phyloP scores from a whole-genome alignment of 108 stramenopile species.

The Fragilariopsis cylindrus region DNA sequence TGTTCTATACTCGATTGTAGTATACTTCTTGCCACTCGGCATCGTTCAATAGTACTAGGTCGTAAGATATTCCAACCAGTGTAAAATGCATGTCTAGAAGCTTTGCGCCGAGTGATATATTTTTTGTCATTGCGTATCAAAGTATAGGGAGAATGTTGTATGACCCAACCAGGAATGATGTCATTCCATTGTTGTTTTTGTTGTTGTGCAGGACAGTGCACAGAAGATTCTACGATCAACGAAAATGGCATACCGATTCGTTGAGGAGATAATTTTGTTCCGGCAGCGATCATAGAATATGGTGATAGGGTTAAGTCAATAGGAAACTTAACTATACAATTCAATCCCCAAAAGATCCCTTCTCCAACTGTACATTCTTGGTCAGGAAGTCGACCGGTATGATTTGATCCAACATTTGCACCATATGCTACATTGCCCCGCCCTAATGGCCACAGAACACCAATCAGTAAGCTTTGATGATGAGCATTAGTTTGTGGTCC shows the following conservation, averaged over 20 bases:
- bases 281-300: slow-evolving; percentile 92
- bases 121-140: slow-evolving; percentile 83
- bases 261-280: slow-evolving; percentile 81
- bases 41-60: slow-evolving; percentile 57
- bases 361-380: slow-evolving; percentile 91
- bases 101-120: slow-evolving; percentile 72
- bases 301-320: slow-evolving; percentile 82
- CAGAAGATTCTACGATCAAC: slow-evolving; percentile 43
- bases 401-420: slow-evolving; percentile 93
- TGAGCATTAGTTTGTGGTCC: slow-evolving; percentile 91
- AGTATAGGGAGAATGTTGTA: slow-evolving; percentile 83
- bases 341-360: slow-evolving; percentile 93
- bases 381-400: slow-evolving; percentile 93
- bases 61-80: slow-evolving; percentile 84
- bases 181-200: slow-evolving; percentile 17
- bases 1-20: slow-evolving; percentile 30
- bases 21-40: slow-evolving; percentile 49
- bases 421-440: slow-evolving; percentile 96
- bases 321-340: slow-evolving; percentile 85
- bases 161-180: slow-evolving; percentile 90
- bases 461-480: slow-evolving; percentile 90
- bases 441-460: slow-evolving; percentile 90
- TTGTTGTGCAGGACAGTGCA: too few species aligned
- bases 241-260: slow-evolving; percentile 88
- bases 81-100: slow-evolving; percentile 68